Base-by-base conservation (phyloP, 176 grass and related monocot species). In the Poa annua region DNA sequence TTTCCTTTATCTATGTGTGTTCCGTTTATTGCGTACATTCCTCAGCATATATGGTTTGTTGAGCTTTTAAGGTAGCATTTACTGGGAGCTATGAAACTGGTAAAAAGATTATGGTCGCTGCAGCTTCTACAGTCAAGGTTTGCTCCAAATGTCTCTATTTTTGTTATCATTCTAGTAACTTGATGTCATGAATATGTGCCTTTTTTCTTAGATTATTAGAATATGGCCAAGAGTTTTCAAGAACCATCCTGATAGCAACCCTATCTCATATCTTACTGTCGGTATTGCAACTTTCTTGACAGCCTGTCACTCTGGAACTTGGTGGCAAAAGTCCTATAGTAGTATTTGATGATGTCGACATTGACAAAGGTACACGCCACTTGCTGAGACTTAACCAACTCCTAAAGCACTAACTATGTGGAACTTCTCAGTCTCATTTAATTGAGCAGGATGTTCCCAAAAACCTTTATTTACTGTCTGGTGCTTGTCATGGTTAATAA, bases 271-370 rank as follows among this genome's bases (percentile, higher is more conserved):
- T 49, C 48, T 77, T 76, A 53, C 48, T 14, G 51, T 49, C 69
- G 67, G 17, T 57, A n/a, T 74, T 77, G 41, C 76, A 44, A 81
- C 32, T 85, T 87, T 88, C 32, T 81, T 86, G 41, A 35, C 93
- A 99, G 96, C 93, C 96, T 89, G 85, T 99, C 88, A 85, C 96
- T 66, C 59, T 99, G 85, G 96, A 99, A 83, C 96, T 99, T 90
- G 96, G 96, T 71, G 96, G 96, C 17, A 99, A 99, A 93, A 96
- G 96, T 88, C 96, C 96, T 64, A 91, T 99, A 34, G 90, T 99
- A 76, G 87, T 99, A 82, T 99, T 96, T 90, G 96, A 99, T 87
- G 96, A 99, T 76, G 96, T 96, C 1, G 96, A 99, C 79, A 81
- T 99, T 57, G 96, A 99, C 11, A 99, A 96, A 96, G 96, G 96